phyloP scores from a whole-genome alignment of 208 protist genomes.

The Cochliopodium minus region DNA sequence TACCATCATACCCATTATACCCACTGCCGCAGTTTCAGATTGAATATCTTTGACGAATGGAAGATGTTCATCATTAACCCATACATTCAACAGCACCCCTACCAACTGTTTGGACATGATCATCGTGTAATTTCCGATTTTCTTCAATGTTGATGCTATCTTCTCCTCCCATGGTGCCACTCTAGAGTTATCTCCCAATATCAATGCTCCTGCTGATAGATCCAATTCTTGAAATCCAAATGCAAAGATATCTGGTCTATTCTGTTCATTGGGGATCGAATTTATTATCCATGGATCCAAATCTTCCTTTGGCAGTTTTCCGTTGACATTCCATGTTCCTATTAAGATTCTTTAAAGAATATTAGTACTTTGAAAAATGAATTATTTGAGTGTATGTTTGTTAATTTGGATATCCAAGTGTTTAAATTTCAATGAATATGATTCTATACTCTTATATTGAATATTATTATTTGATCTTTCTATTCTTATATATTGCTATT shows the following conservation, averaged over 20 bases:
- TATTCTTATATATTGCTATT: no score
- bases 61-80: neutral
- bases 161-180: no score
- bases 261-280: neutral
- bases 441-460: no score
- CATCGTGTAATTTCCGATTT: neutral
- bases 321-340: conserved; percentile 6
- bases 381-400: no score
- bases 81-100: neutral
- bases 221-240: conserved; percentile 5
- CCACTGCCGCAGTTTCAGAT: neutral
- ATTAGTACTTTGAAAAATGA: no score
- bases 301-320: neutral
- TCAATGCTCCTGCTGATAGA: neutral
- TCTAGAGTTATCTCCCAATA: neutral
- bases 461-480: no score
- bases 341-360: no score
- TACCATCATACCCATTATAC: conserved; percentile 6
- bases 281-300: neutral
- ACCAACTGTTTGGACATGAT: neutral
- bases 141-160: no score
- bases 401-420: no score
- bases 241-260: conserved; percentile 1
- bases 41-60: neutral
- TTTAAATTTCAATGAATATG: no score